Conservation (phyloP, 1,284 basidiomycete species). For the Microbotryomycetes sp. region DNA sequence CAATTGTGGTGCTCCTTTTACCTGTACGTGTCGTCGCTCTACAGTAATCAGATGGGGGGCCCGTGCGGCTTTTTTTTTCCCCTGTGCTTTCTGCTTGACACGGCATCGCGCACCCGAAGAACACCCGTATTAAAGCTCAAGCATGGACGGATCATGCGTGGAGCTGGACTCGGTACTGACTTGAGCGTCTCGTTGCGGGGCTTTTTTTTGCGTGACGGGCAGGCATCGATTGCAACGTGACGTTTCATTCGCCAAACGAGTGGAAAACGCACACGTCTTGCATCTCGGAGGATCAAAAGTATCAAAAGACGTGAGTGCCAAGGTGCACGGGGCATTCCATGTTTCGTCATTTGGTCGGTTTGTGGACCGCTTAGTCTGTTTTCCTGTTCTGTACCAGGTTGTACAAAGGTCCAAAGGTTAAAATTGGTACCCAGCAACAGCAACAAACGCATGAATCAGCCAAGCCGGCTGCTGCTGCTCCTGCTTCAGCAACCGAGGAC, state of each 20-base stretch:
- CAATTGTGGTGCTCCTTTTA: conserved; percentile 43
- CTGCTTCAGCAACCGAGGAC: background rate
- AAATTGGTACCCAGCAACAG: conserved; percentile 4
- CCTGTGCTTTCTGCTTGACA: conserved; percentile 39
- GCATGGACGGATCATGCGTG: too few species aligned
- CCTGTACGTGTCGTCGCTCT: conserved; percentile 15
- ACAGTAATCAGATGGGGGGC: too few species aligned
- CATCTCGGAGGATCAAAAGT: conserved; percentile 83
- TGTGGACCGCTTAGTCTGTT: background rate
- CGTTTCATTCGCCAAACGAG: conserved; percentile 1
- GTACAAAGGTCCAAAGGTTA: conserved; percentile 64
- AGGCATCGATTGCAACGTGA: conserved; percentile 23
- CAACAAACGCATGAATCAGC: background rate
- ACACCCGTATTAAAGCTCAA: too few species aligned
- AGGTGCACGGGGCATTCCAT: background rate
- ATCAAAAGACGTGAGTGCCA: conserved; percentile 56
- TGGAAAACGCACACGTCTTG: conserved; percentile 61
- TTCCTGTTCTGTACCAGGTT: conserved; percentile 39
- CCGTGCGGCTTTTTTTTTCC: conserved; percentile 43
- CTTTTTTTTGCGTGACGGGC: background rate
- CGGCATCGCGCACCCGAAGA: too few species aligned
- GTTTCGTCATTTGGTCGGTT: background rate
- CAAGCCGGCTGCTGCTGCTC: background rate
- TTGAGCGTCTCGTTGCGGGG: conserved; percentile 4
- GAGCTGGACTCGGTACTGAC: too few species aligned